Base-by-base conservation (phyloP, 2,329 filamentous ascomycete species). In the Fusarium vanettenii region DNA sequence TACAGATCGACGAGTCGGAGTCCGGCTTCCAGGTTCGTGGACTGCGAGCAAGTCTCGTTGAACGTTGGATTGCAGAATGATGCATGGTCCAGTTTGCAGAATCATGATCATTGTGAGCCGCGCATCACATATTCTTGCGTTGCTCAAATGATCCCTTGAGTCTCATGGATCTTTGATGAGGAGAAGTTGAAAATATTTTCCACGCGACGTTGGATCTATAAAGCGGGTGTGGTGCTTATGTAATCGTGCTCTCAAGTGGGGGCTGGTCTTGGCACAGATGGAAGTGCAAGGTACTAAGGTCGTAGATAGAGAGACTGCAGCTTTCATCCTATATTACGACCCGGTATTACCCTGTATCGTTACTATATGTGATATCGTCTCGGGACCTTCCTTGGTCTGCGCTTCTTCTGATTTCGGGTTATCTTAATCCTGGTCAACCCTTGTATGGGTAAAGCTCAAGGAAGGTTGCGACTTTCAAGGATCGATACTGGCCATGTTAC, bases 141-240 rank as follows among this genome's bases (percentile, higher is more conserved):
- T 61, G 45, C 48, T 31, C 41, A 57, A 25, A 20, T 1, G 22
- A n/a, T 37, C 55, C 20, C 14, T 43, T 43, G 39, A 27, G 16
- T 33, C 18, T 20, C 22, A 27, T 41, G 8, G 18, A 8, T 31
- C 25, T 37, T 67, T 64, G 45, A 71, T 55, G 11, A 52, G 48
- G 14, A 52, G 48, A 52, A 22, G 8, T 31, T 59, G 76, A 78
- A 70, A 55, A 55, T 31, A 55, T 45, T 78, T 77, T 72, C 22
- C 6, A 37, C 31, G 41, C 35, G 68, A 66, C 45, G 59, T 50
- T 63, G 61, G 33, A 67, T 69, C 59, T 41, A 67, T 66, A 70
- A 77, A 60, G 74, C 61, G 57, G 22, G 50, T 10, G 3, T 27
- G 2, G 1, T 70, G 71, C 18, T 78, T 78, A 78, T 66, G 73